Evolutionary conservation across 106 monocot genomes (phyloP).

Genomic region (Acorus gramineus): DNA sequence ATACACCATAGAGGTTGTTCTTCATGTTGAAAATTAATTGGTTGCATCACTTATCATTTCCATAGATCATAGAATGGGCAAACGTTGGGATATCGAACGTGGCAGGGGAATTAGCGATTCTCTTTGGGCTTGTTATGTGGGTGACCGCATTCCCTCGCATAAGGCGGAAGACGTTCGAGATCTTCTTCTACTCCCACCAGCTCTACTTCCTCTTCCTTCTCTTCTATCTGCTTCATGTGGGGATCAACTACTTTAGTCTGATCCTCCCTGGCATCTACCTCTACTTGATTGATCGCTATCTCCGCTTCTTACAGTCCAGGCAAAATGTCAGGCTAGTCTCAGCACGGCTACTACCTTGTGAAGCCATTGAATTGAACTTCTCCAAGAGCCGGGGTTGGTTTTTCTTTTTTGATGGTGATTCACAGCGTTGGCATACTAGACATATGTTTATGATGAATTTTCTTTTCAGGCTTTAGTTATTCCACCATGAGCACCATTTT

Average conservation of each 20-base stretch:
- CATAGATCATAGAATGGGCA: constrained; percentile 64
- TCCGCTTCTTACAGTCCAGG: constrained; percentile 67
- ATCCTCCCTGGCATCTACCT: constrained; percentile 73
- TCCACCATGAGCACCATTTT: constrained; percentile 38
- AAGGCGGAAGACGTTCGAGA: constrained; percentile 66
- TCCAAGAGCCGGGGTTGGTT: constrained; percentile 49
- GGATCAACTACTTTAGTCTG: constrained; percentile 34
- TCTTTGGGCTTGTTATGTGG: constrained; percentile 52
- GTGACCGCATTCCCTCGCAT: constrained; percentile 49
- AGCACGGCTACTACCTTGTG: constrained; percentile 63
- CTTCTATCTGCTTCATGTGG: constrained; percentile 55
- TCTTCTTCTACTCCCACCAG: constrained; percentile 88
- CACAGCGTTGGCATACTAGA: too few relatives aligned
- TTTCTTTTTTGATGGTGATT: not conserved
- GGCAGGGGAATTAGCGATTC: constrained; percentile 61
- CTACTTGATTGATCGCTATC: constrained; percentile 69
- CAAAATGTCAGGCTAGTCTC: constrained; percentile 44
- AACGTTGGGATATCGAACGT: constrained; percentile 30
- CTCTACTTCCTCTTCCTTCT: constrained; percentile 65
- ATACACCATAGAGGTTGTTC: too few relatives aligned
- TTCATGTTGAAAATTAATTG: too few relatives aligned
- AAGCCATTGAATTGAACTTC: constrained; percentile 75
- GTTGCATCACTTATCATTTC: not conserved
- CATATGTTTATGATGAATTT: too few relatives aligned
- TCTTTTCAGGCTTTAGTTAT: constrained; percentile 30